Percentiles rank a stretch among this genome's conserved stretches.
These are phyloP conservation scores for Epichloe coenophiala DNA, from an alignment of 2,329 filamentous ascomycete species.

Conservation along the genomic window DNA sequence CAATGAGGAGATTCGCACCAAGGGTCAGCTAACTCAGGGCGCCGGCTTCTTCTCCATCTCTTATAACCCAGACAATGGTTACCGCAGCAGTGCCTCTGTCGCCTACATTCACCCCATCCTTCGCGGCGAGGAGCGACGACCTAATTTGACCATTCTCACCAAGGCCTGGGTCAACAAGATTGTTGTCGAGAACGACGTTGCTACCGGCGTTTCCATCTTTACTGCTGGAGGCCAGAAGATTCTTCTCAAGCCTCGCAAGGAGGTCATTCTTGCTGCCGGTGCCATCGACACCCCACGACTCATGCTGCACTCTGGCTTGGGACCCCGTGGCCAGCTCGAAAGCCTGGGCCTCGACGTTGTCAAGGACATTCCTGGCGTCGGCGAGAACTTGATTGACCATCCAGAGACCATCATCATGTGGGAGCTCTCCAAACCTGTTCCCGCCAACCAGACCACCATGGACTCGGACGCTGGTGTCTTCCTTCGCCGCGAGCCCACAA, in stretches of 20 bases:
- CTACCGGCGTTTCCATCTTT: constrained; percentile 59
- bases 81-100: constrained; percentile 73
- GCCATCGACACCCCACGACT: constrained; percentile 69
- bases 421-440: constrained; percentile 68
- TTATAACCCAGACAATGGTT: constrained; percentile 81
- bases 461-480: constrained; percentile 84
- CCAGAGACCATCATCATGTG: constrained; percentile 49
- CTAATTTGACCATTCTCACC: constrained; percentile 76
- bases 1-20: constrained; percentile 67
- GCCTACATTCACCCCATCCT: constrained; percentile 90
- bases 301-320: constrained; percentile 44
- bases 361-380: constrained; percentile 43
- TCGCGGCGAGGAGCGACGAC: constrained; percentile 64
- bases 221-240: constrained; percentile 38
- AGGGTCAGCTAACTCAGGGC: constrained; percentile 58
- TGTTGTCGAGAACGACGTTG: constrained; percentile 55
- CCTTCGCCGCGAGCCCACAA: constrained; percentile 60
- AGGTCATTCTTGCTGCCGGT: constrained; percentile 70
- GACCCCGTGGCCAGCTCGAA: constrained; percentile 38
- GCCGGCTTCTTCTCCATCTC: constrained; percentile 86
- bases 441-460: constrained; percentile 74
- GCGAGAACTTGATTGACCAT: constrained; percentile 48
- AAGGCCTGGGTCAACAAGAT: constrained; percentile 79
- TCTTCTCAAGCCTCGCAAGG: constrained; percentile 51
- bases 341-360: constrained; percentile 41